Conservation (phyloP, 75 land plant species). For the Pinus albicaulis region DNA sequence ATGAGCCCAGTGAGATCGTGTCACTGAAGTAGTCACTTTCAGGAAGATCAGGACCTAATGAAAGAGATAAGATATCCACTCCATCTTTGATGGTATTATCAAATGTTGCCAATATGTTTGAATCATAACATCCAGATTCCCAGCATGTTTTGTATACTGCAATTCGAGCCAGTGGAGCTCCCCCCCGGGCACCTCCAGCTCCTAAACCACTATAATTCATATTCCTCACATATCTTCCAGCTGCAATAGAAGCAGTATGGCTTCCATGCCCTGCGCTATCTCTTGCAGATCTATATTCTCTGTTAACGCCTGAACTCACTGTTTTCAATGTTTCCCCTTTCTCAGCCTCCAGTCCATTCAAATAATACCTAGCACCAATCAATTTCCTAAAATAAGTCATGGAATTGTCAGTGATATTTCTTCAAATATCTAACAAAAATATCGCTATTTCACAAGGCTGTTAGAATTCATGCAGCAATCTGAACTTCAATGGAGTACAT, state of each 20-base stretch:
- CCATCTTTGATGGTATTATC: constrained; percentile 92
- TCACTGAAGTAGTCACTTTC: too few relatives aligned
- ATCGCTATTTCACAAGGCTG: neutral
- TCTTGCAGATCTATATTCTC: constrained; percentile 58
- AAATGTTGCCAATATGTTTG: constrained; percentile 78
- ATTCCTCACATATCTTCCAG: constrained; percentile 53
- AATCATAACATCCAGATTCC: constrained; percentile 66
- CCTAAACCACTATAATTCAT: constrained; percentile 63
- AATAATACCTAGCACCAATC: constrained; percentile 73
- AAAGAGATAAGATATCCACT: constrained; percentile 73
- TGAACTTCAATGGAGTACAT: neutral
- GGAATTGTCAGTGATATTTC: neutral
- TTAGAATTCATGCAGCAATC: neutral
- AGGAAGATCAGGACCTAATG: constrained; percentile 65
- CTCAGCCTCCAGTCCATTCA: constrained; percentile 53
- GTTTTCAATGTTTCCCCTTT: constrained; percentile 8
- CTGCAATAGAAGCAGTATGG: constrained; percentile 49
- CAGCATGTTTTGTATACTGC: constrained; percentile 89
- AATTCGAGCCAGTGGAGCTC: constrained; percentile 75
- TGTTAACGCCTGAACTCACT: neutral
- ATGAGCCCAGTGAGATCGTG: too few relatives aligned
- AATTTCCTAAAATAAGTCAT: constrained; percentile 38
- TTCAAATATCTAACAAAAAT: neutral
- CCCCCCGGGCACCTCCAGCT: constrained; percentile 71
- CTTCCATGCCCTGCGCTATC: constrained; percentile 43